phyloP scores from a whole-genome alignment of 2,329 filamentous ascomycete species.

The Calonectria henricotiae region DNA sequence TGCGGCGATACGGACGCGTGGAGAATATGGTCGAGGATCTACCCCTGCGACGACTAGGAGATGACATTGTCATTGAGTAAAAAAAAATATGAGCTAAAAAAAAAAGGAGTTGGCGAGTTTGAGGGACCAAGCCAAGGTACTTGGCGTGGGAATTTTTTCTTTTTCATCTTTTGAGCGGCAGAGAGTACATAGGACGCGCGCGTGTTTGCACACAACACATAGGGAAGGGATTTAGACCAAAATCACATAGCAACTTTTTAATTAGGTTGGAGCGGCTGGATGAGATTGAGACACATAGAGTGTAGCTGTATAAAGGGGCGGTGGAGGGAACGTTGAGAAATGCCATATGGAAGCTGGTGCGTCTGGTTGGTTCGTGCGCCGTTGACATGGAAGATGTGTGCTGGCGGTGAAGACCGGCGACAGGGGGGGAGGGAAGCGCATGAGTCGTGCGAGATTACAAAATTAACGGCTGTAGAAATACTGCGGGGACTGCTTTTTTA shows the following conservation, averaged over 20 bases:
- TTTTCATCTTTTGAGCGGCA: conserved; percentile 18
- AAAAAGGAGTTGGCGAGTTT: conserved; percentile 13
- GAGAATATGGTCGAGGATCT: conserved; percentile 56
- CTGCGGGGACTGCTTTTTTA: not conserved
- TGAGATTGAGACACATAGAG: conserved; percentile 1
- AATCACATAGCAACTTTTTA: conserved; percentile 30
- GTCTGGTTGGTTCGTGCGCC: not conserved
- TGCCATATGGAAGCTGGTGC: not conserved
- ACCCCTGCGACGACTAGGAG: conserved; percentile 55
- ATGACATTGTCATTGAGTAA: conserved; percentile 57
- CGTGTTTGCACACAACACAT: not conserved
- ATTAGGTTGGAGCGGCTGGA: conserved; percentile 7
- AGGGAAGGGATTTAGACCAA: conserved; percentile 11
- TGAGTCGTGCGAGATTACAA: not conserved
- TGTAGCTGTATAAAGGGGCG: conserved; percentile 3
- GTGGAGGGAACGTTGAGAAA: not conserved
- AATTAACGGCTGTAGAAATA: not conserved
- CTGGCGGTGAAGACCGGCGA: not conserved
- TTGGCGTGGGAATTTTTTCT: conserved; percentile 10
- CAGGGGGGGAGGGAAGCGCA: not conserved
- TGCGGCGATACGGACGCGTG: conserved; percentile 53
- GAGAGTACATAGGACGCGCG: conserved; percentile 3
- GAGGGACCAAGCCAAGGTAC: conserved; percentile 5
- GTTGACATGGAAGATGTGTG: not conserved
- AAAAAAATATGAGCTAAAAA: not conserved